Conservation (phyloP, 495 filamentous ascomycete genomes). For the Penicillium chermesinum region DNA sequence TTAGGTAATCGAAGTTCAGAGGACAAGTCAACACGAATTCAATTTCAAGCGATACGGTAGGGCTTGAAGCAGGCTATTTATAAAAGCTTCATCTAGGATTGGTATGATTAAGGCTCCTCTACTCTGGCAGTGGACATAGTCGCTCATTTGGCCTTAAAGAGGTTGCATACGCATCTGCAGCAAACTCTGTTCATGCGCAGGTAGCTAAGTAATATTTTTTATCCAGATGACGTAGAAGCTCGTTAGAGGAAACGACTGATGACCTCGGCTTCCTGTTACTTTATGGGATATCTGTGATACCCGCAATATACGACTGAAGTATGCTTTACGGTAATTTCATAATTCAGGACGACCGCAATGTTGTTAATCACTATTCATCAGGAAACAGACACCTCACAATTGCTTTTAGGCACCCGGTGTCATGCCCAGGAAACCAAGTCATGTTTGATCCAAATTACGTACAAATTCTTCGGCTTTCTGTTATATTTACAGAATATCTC, state of each 20-base stretch:
- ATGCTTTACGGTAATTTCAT: no score
- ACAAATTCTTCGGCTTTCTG: neutral
- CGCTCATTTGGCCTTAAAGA: neutral
- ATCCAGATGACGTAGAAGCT: neutral
- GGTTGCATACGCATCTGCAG: neutral
- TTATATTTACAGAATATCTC: neutral
- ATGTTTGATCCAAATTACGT: no score
- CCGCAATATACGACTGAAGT: no score
- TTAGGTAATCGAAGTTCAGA: neutral
- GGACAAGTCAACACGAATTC: neutral
- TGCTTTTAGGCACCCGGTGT: no score
- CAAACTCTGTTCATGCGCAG: neutral
- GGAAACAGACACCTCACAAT: no score
- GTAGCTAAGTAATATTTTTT: no score
- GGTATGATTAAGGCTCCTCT: neutral
- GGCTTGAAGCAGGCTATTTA: neutral
- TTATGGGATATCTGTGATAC: no score
- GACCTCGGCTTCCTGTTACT: no score
- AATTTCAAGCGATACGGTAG: neutral
- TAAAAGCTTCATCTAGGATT: neutral
- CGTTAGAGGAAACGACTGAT: no score
- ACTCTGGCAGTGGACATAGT: neutral
- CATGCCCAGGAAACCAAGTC: no score
- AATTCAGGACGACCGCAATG: no score
- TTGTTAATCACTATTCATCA: no score